These are phyloP conservation scores for Vitis hybrid DNA, from an alignment of 177 flowering plant species.

Conservation along the genomic window DNA sequence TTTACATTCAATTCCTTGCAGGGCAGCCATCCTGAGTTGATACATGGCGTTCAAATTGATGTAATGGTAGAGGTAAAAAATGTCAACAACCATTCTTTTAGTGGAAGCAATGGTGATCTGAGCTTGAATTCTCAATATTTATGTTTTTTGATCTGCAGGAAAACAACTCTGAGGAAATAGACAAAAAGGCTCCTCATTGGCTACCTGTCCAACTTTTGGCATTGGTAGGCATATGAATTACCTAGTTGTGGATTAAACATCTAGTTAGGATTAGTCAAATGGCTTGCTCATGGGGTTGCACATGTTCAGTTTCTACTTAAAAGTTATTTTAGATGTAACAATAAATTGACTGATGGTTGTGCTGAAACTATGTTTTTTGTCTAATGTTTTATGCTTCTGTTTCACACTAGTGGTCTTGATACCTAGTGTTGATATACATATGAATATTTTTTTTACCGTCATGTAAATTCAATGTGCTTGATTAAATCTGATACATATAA, in stretches of 20 bases:
- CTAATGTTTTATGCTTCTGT: no score
- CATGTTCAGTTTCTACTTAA: no score
- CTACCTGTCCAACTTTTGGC: slow-evolving; percentile 40
- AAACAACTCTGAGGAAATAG: slow-evolving; percentile 4
- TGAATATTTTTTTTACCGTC: no score
- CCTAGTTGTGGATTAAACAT: no score
- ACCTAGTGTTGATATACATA: no score
- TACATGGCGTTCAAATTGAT: slow-evolving; percentile 67
- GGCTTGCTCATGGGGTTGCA: no score
- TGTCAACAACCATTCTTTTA: background rate
- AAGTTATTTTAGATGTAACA: background rate
- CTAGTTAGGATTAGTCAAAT: no score
- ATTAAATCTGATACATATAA: background rate
- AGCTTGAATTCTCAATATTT: background rate
- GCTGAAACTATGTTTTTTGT: no score
- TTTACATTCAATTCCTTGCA: slow-evolving; percentile 22
- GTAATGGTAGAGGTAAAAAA: slow-evolving; percentile 64
- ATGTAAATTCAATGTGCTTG: background rate
- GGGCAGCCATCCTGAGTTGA: slow-evolving; percentile 50
- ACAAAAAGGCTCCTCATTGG: slow-evolving; percentile 38
- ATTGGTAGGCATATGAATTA: slow-evolving; percentile 34
- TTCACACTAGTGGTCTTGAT: no score
- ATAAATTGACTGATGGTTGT: background rate
- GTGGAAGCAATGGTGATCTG: background rate
- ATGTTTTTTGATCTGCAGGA: slow-evolving; percentile 19